These are phyloP conservation scores for Globisporangium mamillatum DNA, from an alignment of 352 stramenopile species.

Conservation along the genomic window DNA sequence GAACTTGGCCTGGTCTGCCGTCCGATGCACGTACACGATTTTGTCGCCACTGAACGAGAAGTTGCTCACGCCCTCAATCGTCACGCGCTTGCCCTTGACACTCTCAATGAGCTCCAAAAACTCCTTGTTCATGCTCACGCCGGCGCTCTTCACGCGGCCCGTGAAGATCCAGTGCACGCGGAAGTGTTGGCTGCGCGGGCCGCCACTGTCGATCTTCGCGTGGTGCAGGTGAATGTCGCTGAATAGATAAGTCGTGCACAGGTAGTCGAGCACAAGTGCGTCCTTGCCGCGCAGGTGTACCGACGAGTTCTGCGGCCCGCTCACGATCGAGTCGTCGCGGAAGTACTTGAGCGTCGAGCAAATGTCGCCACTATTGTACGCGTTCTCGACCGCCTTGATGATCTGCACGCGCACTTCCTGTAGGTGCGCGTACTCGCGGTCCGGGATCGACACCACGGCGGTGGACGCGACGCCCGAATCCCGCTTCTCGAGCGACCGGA, in stretches of 20 bases:
- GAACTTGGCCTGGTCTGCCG: constrained; percentile 87
- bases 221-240: constrained; percentile 71
- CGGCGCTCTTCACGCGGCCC: constrained; percentile 68
- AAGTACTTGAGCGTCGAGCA: constrained; percentile 76
- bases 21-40: constrained; percentile 87
- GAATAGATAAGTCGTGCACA: constrained; percentile 85
- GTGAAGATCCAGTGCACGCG: constrained; percentile 83
- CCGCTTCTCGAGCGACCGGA: constrained; percentile 79
- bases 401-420: constrained; percentile 76
- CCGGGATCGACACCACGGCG: constrained; percentile 65
- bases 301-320: constrained; percentile 80
- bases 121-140: constrained; percentile 87
- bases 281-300: constrained; percentile 81
- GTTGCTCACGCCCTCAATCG: constrained; percentile 86
- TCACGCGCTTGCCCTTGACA: constrained; percentile 72
- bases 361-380: constrained; percentile 81
- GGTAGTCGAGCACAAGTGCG: constrained; percentile 82
- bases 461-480: constrained; percentile 45
- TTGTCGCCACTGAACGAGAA: constrained; percentile 87
- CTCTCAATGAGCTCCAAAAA: constrained; percentile 85
- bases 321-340: constrained; percentile 87
- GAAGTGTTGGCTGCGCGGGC: constrained; percentile 81
- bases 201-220: constrained; percentile 80
- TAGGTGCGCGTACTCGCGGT: constrained; percentile 76
- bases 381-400: constrained; percentile 77